A percentile compares a stretch with the other conserved stretches of the same genome.
These are phyloP conservation scores for Kluyveromyces siamensis DNA, from an alignment of 805 yeast genomes.

Conservation along the genomic window DNA sequence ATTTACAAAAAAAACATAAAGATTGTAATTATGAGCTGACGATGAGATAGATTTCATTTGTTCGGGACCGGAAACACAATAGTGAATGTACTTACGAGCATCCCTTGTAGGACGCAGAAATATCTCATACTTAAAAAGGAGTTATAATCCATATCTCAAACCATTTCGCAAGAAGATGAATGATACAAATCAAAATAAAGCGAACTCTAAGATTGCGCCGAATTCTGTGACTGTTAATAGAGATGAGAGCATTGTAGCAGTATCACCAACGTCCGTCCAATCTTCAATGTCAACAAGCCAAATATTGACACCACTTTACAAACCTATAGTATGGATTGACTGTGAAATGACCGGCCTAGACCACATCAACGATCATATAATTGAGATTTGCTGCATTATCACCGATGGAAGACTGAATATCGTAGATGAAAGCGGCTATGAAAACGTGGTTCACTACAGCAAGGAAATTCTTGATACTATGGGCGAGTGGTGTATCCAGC, in stretches of 20 bases:
- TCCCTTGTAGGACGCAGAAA: background rate
- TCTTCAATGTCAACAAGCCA: too few species aligned
- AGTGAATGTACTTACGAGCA: background rate
- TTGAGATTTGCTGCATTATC: constrained; percentile 84
- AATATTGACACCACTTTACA: constrained; percentile 6
- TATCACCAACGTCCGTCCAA: too few species aligned
- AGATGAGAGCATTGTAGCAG: background rate
- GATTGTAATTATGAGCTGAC: too few species aligned
- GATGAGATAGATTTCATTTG: too few species aligned
- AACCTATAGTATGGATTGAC: constrained; percentile 83
- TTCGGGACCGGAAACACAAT: background rate
- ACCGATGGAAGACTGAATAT: constrained; percentile 76
- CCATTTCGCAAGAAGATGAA: background rate
- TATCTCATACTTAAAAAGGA: background rate
- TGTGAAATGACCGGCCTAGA: constrained; percentile 98
- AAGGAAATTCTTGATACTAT: constrained; percentile 53
- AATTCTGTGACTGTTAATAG: background rate
- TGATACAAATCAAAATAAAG: background rate
- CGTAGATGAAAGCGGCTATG: constrained; percentile 65
- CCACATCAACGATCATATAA: constrained; percentile 68
- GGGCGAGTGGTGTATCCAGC: constrained; percentile 83
- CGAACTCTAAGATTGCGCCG: background rate
- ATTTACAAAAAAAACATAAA: too few species aligned
- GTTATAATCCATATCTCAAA: background rate
- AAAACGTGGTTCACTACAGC: constrained; percentile 68